phyloP scores from a whole-genome alignment of 305 asterid genomes.

The Fraxinus albicans region DNA sequence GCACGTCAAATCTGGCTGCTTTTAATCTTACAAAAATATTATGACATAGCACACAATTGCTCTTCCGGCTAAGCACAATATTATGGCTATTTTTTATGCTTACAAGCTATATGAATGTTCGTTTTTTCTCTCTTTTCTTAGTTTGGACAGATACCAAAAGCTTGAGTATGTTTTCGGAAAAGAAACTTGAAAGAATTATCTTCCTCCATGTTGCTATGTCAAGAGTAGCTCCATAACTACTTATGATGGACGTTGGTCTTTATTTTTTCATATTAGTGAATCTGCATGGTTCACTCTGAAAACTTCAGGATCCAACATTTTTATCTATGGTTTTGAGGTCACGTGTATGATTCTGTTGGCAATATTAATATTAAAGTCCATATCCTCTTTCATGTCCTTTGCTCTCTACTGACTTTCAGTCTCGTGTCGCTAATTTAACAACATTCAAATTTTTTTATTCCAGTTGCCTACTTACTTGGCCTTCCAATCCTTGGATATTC shows the following conservation, averaged over 20 bases:
- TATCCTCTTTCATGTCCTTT: not conserved
- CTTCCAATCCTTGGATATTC: conserved; percentile 91
- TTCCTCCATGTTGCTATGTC: not conserved
- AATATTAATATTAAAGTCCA: not conserved
- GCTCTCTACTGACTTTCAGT: not conserved
- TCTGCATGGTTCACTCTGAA: not conserved
- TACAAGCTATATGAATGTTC: not conserved
- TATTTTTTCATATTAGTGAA: not conserved
- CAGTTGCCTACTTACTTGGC: conserved; percentile 86
- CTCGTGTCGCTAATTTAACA: not conserved
- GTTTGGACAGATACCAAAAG: not conserved
- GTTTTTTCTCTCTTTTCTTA: not conserved
- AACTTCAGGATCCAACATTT: not conserved
- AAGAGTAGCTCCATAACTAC: not conserved
- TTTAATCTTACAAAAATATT: not conserved
- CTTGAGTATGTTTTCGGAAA: not conserved
- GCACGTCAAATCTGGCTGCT: not conserved
- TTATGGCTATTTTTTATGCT: not conserved
- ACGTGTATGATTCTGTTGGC: not conserved
- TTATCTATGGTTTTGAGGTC: not conserved
- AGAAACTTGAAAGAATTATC: not conserved
- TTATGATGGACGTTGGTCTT: not conserved
- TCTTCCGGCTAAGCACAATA: not conserved
- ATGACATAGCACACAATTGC: not conserved
- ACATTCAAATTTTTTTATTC: conserved; percentile 8